Percentiles rank a stretch among this genome's conserved stretches.
These are phyloP conservation scores for Coemansia sp. DNA, from an alignment of 192 early-diverging fungal species.

Conservation along the genomic window DNA sequence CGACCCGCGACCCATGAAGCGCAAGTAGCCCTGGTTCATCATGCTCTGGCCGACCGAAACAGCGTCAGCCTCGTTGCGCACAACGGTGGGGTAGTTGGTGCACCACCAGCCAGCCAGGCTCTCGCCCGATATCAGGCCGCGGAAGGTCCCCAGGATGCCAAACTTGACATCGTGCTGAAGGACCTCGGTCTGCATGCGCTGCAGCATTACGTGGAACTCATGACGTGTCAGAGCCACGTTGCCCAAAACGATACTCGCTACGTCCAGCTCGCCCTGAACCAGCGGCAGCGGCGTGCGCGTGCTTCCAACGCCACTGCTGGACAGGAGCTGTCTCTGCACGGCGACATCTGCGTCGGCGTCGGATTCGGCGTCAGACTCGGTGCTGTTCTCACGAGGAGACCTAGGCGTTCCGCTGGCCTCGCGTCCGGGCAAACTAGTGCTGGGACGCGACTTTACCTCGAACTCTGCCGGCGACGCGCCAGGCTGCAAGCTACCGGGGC, in stretches of 20 bases:
- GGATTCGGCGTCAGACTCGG: slow-evolving; percentile 23
- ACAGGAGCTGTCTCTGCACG: slow-evolving; percentile 30
- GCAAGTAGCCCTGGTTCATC: slow-evolving; percentile 63
- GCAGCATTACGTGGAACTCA: slow-evolving; percentile 65
- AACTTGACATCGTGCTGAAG: slow-evolving; percentile 67
- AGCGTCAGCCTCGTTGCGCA: slow-evolving; percentile 63
- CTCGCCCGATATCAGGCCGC: slow-evolving; percentile 66
- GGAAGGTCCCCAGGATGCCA: slow-evolving; percentile 68
- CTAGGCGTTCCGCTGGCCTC: slow-evolving; percentile 3
- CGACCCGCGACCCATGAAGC: slow-evolving; percentile 71
- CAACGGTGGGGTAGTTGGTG: slow-evolving; percentile 62
- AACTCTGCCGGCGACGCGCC: slow-evolving; percentile 19
- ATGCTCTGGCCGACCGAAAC: slow-evolving; percentile 73
- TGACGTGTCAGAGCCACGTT: slow-evolving; percentile 62
- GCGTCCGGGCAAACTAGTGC: slow-evolving; percentile 5
- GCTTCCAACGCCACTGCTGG: slow-evolving; percentile 16
- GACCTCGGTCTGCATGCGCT: slow-evolving; percentile 65
- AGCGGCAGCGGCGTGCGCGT: slow-evolving; percentile 18
- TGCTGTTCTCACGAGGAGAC: neutral
- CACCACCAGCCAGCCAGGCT: slow-evolving; percentile 75
- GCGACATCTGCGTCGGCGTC: slow-evolving; percentile 36
- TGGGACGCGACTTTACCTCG: slow-evolving; percentile 46
- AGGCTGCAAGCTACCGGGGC: slow-evolving; percentile 18
- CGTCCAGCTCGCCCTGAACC: slow-evolving; percentile 41
- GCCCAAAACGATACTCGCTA: slow-evolving; percentile 59